Base-by-base conservation (phyloP, 106 monocot genomes). In the Amphibolis antarctica region DNA sequence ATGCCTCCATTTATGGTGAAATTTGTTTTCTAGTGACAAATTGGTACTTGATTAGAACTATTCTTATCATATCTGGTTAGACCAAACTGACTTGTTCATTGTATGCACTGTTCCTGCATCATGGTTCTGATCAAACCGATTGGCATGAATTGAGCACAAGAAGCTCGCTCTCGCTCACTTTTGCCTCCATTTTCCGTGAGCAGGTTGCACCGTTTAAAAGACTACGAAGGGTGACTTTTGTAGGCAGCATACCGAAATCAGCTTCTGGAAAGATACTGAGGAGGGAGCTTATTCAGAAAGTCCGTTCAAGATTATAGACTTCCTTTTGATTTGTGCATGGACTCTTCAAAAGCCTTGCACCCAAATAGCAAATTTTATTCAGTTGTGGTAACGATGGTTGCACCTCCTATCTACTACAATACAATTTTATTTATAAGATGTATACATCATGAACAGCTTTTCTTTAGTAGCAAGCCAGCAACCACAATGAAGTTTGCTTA, bases 191-290 rank as follows among this genome's bases (percentile, higher is more conserved):
- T 46, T 46, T 46, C 29, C 15, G 5, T 71, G 12, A 27, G 15
- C 44, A 94, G 93, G 93, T 94, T 61, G 89, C 93, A 19, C 79
- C 88, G 7, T 89, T 77, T 70, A 94, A 94, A 68, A 89, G 77
- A 51, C 52, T 94, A 66, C 71, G 81, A 45, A 77, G 68, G 48
- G 93, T 94, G 18, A 83, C 79, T 12, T 94, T 94, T 65, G 83
- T 89, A 30, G 64, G 66, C 31, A 86, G 81, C 20, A 77, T 94
- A 24, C 89, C 93, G 30, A 94, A 85, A 62, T 86, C 93, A 26
- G 77, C 79, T 69, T 47, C 93, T 0, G 89, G 93, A n/a, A 94
- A 94, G 68, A 89, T 94, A 42, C 57, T 94, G 20, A 71, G 83
- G 31, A 75, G 76, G 54, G 75, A 73, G 30, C 75, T 83, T 10